phyloP scores from a whole-genome alignment of 768 basidiomycete species.

The Agaricus bisporus region DNA sequence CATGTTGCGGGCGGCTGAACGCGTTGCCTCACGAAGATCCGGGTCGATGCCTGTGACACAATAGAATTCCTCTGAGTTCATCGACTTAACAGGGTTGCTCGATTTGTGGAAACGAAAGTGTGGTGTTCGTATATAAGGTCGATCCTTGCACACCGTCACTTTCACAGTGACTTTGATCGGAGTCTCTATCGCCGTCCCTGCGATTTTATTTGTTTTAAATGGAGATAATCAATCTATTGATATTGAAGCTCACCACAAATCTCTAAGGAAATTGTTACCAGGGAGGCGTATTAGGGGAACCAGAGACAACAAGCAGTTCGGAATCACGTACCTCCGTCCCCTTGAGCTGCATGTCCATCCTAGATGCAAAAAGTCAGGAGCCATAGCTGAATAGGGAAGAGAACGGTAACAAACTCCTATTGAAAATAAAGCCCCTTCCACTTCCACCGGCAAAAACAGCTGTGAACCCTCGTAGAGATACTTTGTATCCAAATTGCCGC shows the following conservation, averaged over 20 bases:
- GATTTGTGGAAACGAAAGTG: slow-evolving; percentile 38
- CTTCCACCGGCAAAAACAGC: slow-evolving; percentile 51
- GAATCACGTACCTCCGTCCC: slow-evolving; percentile 52
- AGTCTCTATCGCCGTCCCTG: slow-evolving; percentile 61
- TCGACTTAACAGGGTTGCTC: slow-evolving; percentile 4
- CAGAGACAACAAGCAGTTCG: background rate
- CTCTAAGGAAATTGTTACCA: slow-evolving; percentile 49
- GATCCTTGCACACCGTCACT: slow-evolving; percentile 51
- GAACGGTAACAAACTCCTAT: slow-evolving; percentile 41
- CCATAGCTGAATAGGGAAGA: background rate
- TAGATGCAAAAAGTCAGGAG: slow-evolving; percentile 16
- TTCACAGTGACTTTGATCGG: slow-evolving; percentile 51
- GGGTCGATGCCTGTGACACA: slow-evolving; percentile 53
- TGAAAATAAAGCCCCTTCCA: slow-evolving; percentile 54
- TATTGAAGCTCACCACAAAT: slow-evolving; percentile 44
- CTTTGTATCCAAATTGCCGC: slow-evolving; percentile 58
- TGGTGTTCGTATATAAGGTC: slow-evolving; percentile 51
- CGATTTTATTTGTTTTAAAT: background rate
- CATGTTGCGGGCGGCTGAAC: slow-evolving; percentile 53
- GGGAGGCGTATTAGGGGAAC: background rate
- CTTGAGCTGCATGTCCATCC: slow-evolving; percentile 66
- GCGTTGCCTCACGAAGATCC: slow-evolving; percentile 50
- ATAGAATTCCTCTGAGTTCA: slow-evolving; percentile 36
- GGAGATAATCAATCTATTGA: background rate
- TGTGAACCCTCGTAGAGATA: slow-evolving; percentile 51